Base-by-base conservation (phyloP, 192 early-diverging fungal species). In the Coemansia sp. region DNA sequence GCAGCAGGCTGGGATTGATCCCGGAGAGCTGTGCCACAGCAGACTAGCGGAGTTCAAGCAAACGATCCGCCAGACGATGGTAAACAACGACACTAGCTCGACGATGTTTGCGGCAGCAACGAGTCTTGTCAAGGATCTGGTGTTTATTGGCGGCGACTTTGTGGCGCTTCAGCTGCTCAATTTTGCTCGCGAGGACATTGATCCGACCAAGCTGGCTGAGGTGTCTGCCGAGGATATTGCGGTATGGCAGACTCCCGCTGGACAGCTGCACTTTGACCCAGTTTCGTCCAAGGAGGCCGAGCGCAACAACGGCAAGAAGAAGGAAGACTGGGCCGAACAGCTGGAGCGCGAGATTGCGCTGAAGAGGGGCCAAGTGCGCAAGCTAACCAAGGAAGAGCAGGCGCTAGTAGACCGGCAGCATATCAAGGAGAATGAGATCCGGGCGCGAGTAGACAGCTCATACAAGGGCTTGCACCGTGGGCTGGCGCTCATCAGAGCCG, bases 1-100 rank as follows among this genome's bases (percentile, higher is more conserved):
- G 67, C 94, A 93, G 82, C 87, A 91, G 15, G 84, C 90, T 15
- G 80, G 86, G n/a, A 77, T 91, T 20, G 87, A 93, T 68, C 92
- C 92, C 24, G 88, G 89, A 12, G 87, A 90, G 20, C 78, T 92
- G 22, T 88, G 88, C 43, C 52, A 80, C 47, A 70, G 72, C 22
- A 72, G 81, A 38, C 75, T 76, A 15, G 52, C 71, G 1, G 74
- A 63, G 38, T 86, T 91, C 44, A 65, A 79, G 61, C 79, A 84
- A 43, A 69, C 84, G 1, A 85, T 91, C 18, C 71, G 82, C 52
- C 59, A 85, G 11, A 69, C 71, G 27, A 77, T 89, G 42, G 63
- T 51, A 1, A 72, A 64, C 69, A 79, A 85, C 20, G 81, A 74
- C 42, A 34, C 31, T 15, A 73, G 40, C 20, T 15, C 66, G 22